Evolutionary conservation across 805 yeast genomes (phyloP).

Genomic region (Saccharomycopsis selenospora): DNA sequence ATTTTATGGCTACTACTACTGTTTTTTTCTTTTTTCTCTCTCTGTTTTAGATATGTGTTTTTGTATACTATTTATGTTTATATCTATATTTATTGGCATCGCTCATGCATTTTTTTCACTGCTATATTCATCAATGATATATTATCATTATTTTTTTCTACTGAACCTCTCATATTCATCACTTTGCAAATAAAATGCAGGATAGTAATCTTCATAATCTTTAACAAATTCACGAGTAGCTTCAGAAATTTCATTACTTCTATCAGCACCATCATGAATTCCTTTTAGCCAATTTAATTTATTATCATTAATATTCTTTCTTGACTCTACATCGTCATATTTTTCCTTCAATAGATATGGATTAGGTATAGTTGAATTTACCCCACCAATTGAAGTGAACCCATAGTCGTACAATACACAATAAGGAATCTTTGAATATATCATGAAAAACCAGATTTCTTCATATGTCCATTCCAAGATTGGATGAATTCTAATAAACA

Average conservation of each 20-base stretch:
- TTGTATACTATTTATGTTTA: background rate
- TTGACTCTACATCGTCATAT: conserved; percentile 2
- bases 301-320: background rate
- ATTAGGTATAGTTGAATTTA: conserved; percentile 61
- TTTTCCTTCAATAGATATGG: conserved; percentile 40
- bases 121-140: background rate
- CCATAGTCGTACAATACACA: conserved; percentile 77
- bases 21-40: background rate
- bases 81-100: background rate
- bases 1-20: no score
- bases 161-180: conserved; percentile 19
- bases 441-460: conserved; percentile 79
- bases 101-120: background rate
- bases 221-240: background rate
- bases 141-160: conserved; percentile 7
- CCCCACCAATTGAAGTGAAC: conserved; percentile 85
- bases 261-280: background rate
- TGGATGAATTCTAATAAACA: conserved; percentile 78
- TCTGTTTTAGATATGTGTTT: background rate
- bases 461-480: conserved; percentile 79
- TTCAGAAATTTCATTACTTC: background rate
- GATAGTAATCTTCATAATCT: conserved; percentile 9
- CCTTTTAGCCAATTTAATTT: background rate
- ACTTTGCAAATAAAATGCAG: conserved; percentile 20
- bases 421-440: conserved; percentile 51